Evolutionary conservation across 1,284 basidiomycete genomes (phyloP), one percentile per base, ranked within the genome.

Genomic region (Phellinidium pouzarii): DNA sequence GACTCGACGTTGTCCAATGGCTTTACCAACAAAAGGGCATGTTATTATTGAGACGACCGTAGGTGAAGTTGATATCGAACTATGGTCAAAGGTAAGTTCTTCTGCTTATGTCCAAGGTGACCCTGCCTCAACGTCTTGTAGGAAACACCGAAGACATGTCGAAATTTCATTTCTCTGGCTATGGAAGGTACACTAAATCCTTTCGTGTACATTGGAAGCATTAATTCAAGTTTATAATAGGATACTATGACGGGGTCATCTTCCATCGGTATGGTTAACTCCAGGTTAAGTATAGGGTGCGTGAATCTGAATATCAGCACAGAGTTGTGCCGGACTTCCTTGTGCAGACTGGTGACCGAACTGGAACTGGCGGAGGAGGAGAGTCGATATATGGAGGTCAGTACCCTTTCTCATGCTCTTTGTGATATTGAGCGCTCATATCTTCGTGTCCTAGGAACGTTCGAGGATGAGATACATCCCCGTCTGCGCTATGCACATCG

Each of bases 301-400:
- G n/a, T n/a, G n/a, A n/a, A 40, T 56, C 26, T 49, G 40, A 50
- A 50, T 49, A 25, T 17, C 14, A 17, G 6, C 52, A 17, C 41
- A 87, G 86, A 11, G 75, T 94, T 45, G 84, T 94, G 3, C 88
- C 92, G 1, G 79, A 81, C 26, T 97, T 98, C 65, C 80, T 96
- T 46, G 84, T 96, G 2, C 95, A 98, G 66, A 92, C 93, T 1
- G 95, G 95, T n/a, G 95, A 98, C 64, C 85, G 81, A 53, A 94
- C 93, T 0, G 92, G 92, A 0, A 94, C 91, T 0, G 95, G 95
- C 0, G 81, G 71, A 3, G 94, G 94, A 3, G 94, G 94, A 59
- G 92, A 94, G 65, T 93, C 90, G 0, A 87, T 93, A 64, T 94
- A 89, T 59, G 92, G 91, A 68, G 88, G 89, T 87, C 52, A 43